phyloP scores from a whole-genome alignment of 495 filamentous ascomycete species.

The Penicillium bovifimosum region DNA sequence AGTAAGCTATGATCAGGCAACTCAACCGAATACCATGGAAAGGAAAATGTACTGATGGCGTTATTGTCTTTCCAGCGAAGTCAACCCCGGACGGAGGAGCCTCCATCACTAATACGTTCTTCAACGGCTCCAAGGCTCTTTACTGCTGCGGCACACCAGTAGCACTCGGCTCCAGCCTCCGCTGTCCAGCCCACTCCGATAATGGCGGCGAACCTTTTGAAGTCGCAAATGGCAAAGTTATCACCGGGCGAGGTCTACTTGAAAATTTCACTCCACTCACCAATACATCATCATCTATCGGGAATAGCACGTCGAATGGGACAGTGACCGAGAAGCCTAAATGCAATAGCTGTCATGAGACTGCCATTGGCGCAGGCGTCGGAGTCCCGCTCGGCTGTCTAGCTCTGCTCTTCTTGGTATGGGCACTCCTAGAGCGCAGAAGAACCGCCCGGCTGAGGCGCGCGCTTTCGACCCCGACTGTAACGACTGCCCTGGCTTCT shows the following conservation, averaged over 20 bases:
- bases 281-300: background rate
- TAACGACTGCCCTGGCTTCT: background rate
- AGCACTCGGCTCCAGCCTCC: background rate
- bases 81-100: background rate
- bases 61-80: background rate
- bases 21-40: background rate
- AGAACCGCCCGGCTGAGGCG: background rate
- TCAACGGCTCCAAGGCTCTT: background rate
- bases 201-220: background rate
- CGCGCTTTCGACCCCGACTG: background rate
- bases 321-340: background rate
- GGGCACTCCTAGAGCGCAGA: background rate
- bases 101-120: background rate
- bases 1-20: background rate
- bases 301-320: background rate
- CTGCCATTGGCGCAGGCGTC: background rate
- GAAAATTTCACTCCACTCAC: background rate
- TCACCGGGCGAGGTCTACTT: background rate
- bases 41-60: background rate
- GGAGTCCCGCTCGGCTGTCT: background rate
- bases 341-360: background rate
- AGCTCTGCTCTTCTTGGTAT: background rate
- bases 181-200: background rate
- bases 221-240: background rate
- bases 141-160: constrained; percentile 2